Evolutionary conservation across 352 stramenopile genomes (phyloP).

Genomic region (Globisporangium orthogonon): DNA sequence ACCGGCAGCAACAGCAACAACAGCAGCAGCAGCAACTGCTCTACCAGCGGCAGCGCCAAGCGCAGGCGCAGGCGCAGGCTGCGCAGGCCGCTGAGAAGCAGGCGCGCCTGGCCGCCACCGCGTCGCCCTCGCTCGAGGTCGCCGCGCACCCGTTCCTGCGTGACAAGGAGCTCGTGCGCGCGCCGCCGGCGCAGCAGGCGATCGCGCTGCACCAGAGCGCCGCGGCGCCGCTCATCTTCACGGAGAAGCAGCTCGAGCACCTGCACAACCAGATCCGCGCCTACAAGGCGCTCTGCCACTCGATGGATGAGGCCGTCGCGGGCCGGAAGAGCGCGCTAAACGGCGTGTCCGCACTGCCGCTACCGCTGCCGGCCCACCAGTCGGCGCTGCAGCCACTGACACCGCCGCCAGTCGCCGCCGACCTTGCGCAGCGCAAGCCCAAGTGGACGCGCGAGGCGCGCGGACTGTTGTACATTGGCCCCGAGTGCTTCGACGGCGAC

Average conservation of each 20-base stretch:
- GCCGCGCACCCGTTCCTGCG: constrained; percentile 57
- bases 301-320: constrained; percentile 63
- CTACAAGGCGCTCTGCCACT: constrained; percentile 80
- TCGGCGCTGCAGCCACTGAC: neutral
- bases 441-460: constrained; percentile 54
- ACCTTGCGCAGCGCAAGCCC: constrained; percentile 35
- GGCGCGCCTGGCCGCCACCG: neutral
- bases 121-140: constrained; percentile 29
- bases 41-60: constrained; percentile 27
- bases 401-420: constrained; percentile 10
- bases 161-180: constrained; percentile 35
- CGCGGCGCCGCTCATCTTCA: constrained; percentile 53
- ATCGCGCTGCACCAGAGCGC: constrained; percentile 30
- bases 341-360: neutral
- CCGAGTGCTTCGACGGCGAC: constrained; percentile 61
- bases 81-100: constrained; percentile 2
- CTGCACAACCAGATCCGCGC: constrained; percentile 82
- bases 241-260: constrained; percentile 81
- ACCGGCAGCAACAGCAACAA: constrained; percentile 23
- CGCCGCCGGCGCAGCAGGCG: constrained; percentile 24
- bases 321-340: constrained; percentile 5
- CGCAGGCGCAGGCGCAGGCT: constrained; percentile 18
- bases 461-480: constrained; percentile 52
- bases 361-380: neutral
- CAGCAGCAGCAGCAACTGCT: constrained; percentile 18